Percentiles rank a stretch among this genome's conserved stretches.
phyloP scores from a whole-genome alignment of 495 filamentous ascomycete genomes.

The Penicillium herquei region DNA sequence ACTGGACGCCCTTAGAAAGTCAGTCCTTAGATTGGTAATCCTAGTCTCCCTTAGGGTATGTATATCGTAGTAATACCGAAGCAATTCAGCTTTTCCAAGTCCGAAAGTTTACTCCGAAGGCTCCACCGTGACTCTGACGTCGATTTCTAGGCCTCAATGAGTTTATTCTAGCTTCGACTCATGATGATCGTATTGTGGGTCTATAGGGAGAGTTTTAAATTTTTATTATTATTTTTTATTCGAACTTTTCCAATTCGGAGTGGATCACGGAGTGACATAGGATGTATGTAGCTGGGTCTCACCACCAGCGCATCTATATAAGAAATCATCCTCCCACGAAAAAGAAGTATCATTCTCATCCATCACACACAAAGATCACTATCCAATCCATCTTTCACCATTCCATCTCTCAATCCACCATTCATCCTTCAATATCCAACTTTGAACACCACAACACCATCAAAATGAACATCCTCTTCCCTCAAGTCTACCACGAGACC shows the following conservation, averaged over 20 bases:
- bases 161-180: slow-evolving; percentile 11
- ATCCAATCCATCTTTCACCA: neutral
- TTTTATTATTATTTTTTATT: neutral
- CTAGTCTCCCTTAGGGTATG: neutral
- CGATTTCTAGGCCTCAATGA: slow-evolving; percentile 5
- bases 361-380: neutral
- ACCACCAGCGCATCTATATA: slow-evolving; percentile 8
- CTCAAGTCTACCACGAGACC: neutral
- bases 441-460: neutral
- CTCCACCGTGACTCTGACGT: slow-evolving; percentile 14
- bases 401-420: neutral
- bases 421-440: slow-evolving; percentile 1
- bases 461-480: slow-evolving; percentile 1
- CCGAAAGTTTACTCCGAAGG: slow-evolving; percentile 15
- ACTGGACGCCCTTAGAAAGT: slow-evolving; percentile 6
- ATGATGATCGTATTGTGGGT: slow-evolving; percentile 13
- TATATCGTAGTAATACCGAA: too few relatives aligned
- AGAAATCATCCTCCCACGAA: slow-evolving; percentile 1
- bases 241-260: slow-evolving; percentile 12
- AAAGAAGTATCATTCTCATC: slow-evolving; percentile 3
- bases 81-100: slow-evolving; percentile 1
- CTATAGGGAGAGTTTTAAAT: neutral
- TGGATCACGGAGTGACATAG: slow-evolving; percentile 10
- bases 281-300: neutral
- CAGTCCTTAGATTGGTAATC: neutral